Percentiles rank a stretch among this genome's conserved stretches.
These are phyloP conservation scores for Fraxinus sp. DNA, from an alignment of 305 asterid genomes.

Conservation along the genomic window DNA sequence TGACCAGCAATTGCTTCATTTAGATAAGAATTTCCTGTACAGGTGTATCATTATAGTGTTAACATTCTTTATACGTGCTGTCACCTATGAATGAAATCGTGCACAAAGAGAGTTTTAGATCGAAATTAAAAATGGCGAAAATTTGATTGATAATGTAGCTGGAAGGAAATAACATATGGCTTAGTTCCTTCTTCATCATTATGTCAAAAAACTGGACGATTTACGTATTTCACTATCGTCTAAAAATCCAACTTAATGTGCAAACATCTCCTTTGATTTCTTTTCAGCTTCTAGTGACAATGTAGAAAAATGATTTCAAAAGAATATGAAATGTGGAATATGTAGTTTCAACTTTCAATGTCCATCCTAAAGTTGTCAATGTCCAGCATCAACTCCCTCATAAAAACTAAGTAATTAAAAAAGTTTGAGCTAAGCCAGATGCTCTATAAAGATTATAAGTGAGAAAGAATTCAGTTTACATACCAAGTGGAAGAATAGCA, in stretches of 20 bases:
- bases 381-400: not conserved
- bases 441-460: not conserved
- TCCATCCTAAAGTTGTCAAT: not conserved
- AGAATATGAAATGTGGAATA: not conserved
- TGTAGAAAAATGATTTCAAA: not conserved
- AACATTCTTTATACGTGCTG: not conserved
- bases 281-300: not conserved
- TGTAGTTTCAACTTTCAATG: not conserved
- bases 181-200: not conserved
- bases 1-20: constrained; percentile 29
- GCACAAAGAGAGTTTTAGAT: not conserved
- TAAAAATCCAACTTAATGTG: not conserved
- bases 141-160: not conserved
- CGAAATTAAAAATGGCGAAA: not conserved
- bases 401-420: not conserved
- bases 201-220: not conserved
- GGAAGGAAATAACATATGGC: not conserved
- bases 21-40: constrained; percentile 36
- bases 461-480: constrained; percentile 3
- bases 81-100: not conserved
- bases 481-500: constrained; percentile 42
- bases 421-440: not conserved
- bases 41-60: not conserved
- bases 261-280: not conserved
- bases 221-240: not conserved